Conservation (phyloP, 2,329 filamentous ascomycete genomes). For the Fusarium hostae region DNA sequence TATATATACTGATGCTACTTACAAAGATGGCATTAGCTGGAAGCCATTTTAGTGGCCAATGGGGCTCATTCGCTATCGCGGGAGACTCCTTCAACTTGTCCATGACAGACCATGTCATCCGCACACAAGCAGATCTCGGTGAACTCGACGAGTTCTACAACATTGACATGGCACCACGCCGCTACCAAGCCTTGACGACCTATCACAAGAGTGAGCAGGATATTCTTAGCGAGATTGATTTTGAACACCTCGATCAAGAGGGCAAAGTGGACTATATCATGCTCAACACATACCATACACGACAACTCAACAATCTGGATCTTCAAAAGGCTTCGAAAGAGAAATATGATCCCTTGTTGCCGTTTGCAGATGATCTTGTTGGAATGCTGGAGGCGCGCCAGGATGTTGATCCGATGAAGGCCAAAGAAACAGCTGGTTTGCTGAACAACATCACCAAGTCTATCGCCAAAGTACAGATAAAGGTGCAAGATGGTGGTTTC, state of each 20-base stretch:
- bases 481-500: slow-evolving; percentile 11
- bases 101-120: slow-evolving; percentile 28
- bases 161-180: slow-evolving; percentile 11
- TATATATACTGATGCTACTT: not conserved
- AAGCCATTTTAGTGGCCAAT: not conserved
- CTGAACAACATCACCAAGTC: slow-evolving; percentile 29
- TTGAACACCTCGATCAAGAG: slow-evolving; percentile 21
- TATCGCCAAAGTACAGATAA: slow-evolving; percentile 2
- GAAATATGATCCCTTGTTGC: not conserved
- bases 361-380: slow-evolving; percentile 13
- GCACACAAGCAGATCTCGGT: slow-evolving; percentile 24
- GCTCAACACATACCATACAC: slow-evolving; percentile 26
- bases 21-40: slow-evolving; percentile 14
- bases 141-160: slow-evolving; percentile 30
- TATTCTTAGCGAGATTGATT: slow-evolving; percentile 18
- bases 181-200: slow-evolving; percentile 1
- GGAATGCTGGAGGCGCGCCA: slow-evolving; percentile 27
- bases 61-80: not conserved
- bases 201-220: slow-evolving; percentile 22
- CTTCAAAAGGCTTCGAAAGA: slow-evolving; percentile 7
- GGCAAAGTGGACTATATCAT: slow-evolving; percentile 32
- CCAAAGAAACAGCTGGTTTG: slow-evolving; percentile 10
- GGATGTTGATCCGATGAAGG: slow-evolving; percentile 29
- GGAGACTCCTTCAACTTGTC: slow-evolving; percentile 16
- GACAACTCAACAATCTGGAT: slow-evolving; percentile 25